Evolutionary conservation across 2,329 filamentous ascomycete genomes (phyloP).

Genomic region (Chaetomium sp.): DNA sequence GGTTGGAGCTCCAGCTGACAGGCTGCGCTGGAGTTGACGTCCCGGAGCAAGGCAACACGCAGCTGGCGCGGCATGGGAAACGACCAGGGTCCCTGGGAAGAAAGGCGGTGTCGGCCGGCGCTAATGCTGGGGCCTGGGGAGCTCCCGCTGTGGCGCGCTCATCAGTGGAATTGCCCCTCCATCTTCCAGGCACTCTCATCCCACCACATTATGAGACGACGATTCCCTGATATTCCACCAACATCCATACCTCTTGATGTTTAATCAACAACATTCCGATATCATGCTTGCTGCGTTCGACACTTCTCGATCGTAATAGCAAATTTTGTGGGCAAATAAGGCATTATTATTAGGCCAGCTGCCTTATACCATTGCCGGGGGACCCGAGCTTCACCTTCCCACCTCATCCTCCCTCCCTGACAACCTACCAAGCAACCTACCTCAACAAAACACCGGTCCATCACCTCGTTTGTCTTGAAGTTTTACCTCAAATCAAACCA

Average conservation of each 20-base stretch:
- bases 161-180: slow-evolving; percentile 30
- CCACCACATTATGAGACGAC: slow-evolving; percentile 5
- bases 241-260: slow-evolving; percentile 8
- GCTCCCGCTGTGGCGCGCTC: slow-evolving; percentile 20
- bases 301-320: neutral
- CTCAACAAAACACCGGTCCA: no score
- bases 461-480: neutral
- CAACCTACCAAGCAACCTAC: neutral
- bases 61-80: slow-evolving; percentile 40
- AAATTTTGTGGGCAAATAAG: no score
- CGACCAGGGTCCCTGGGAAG: slow-evolving; percentile 24
- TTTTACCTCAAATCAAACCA: neutral
- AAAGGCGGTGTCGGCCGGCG: slow-evolving; percentile 33
- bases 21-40: slow-evolving; percentile 27
- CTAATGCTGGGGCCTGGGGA: slow-evolving; percentile 22
- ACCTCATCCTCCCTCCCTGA: neutral
- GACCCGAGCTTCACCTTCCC: neutral
- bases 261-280: neutral
- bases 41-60: slow-evolving; percentile 38
- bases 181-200: slow-evolving; percentile 20
- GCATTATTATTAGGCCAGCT: neutral
- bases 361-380: neutral
- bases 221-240: slow-evolving; percentile 13
- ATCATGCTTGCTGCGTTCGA: neutral
- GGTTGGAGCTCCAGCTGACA: slow-evolving; percentile 34